Conservation (phyloP, 2,329 filamentous ascomycete genomes). For the Atkinsonella hypoxylon region DNA sequence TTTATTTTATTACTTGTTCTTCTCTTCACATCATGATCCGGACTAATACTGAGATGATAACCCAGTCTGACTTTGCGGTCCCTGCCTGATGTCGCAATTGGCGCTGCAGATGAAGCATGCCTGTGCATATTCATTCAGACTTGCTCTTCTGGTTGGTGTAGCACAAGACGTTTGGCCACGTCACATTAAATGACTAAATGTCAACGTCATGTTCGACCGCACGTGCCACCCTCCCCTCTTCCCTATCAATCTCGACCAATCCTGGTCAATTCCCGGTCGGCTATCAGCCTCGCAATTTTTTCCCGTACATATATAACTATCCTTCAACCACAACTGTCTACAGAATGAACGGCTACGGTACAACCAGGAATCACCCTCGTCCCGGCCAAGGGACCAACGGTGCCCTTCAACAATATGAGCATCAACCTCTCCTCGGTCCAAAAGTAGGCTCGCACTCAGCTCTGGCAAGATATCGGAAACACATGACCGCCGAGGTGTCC, state of each 20-base stretch:
- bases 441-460: slow-evolving; percentile 12
- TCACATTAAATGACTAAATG: no score
- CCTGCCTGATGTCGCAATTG: not conserved
- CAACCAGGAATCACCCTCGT: not conserved
- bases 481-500: slow-evolving; percentile 35
- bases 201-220: no score
- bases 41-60: not conserved
- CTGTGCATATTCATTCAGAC: no score
- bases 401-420: slow-evolving; percentile 4
- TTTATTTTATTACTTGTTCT: no score
- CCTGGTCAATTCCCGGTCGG: no score
- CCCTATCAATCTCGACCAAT: no score
- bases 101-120: not conserved
- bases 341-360: slow-evolving; percentile 10
- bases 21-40: no score
- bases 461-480: slow-evolving; percentile 18
- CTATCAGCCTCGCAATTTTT: no score
- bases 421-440: slow-evolving; percentile 19
- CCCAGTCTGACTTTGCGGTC: not conserved
- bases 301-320: not conserved
- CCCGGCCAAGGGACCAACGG: not conserved
- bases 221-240: no score
- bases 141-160: no score
- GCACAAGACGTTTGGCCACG: no score
- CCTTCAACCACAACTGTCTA: not conserved